phyloP scores from a whole-genome alignment of 768 basidiomycete genomes.

The Galerina sulciceps region DNA sequence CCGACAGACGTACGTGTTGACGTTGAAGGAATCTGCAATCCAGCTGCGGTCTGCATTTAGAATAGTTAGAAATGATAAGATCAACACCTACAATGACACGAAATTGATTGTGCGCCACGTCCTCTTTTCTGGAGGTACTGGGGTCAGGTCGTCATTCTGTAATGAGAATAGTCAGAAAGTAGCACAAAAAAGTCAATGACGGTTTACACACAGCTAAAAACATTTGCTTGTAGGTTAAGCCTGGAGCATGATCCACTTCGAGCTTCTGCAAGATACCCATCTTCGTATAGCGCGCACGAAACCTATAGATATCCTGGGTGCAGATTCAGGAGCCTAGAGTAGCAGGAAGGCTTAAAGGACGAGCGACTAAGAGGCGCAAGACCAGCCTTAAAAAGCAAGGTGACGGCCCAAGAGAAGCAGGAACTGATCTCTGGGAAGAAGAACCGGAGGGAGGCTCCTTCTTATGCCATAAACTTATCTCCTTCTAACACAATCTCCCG shows the following conservation, averaged over 20 bases:
- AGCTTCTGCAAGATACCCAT: conserved; percentile 43
- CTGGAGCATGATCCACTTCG: conserved; percentile 59
- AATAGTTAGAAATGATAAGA: neutral
- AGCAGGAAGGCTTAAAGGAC: neutral
- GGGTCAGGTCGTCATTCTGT: conserved; percentile 73
- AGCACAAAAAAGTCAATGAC: neutral
- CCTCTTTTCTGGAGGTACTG: conserved; percentile 65
- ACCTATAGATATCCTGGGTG: neutral
- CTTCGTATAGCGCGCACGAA: neutral
- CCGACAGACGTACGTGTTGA: conserved; percentile 61
- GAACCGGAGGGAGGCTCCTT: neutral
- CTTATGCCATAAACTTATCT: conserved; percentile 10
- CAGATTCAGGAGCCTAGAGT: neutral
- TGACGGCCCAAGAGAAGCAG: too few species aligned
- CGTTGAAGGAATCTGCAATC: conserved; percentile 82
- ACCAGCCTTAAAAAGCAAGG: neutral
- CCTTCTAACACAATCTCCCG: conserved; percentile 2
- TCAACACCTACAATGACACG: conserved; percentile 57
- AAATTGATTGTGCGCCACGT: conserved; percentile 73
- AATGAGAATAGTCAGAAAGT: conserved; percentile 13
- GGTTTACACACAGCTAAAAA: conserved; percentile 56
- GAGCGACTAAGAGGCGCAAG: neutral
- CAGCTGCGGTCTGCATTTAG: conserved; percentile 47
- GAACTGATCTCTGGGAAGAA: neutral
- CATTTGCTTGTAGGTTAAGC: conserved; percentile 55